Evolutionary conservation across 2,329 filamentous ascomycete species (phyloP).

Genomic region (Teratosphaeria zuluensis): DNA sequence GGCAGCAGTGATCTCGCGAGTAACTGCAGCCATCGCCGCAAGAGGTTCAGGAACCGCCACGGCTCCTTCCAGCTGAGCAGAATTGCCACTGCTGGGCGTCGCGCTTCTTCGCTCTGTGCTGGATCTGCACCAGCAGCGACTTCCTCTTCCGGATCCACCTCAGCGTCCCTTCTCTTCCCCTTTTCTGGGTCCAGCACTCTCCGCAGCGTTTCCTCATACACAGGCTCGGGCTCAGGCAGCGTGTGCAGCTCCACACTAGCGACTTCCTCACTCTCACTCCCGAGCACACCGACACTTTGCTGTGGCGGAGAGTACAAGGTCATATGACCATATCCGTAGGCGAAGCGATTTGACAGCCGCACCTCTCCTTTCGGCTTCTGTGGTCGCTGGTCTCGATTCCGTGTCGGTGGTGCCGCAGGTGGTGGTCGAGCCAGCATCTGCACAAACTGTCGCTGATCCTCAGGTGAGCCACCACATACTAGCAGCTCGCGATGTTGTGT

Average conservation of each 20-base stretch:
- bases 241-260: slow-evolving; percentile 24
- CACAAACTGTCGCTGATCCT: slow-evolving; percentile 22
- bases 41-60: slow-evolving; percentile 81
- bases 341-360: slow-evolving; percentile 24
- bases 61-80: slow-evolving; percentile 94
- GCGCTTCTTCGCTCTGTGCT: slow-evolving; percentile 2
- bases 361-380: slow-evolving; percentile 20
- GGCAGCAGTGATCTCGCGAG: slow-evolving; percentile 64
- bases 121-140: slow-evolving; percentile 1
- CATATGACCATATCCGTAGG: slow-evolving; percentile 26
- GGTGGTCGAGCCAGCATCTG: slow-evolving; percentile 19
- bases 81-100: slow-evolving; percentile 52
- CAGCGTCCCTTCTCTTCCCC: slow-evolving; percentile 9
- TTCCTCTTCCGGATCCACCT: slow-evolving; percentile 8
- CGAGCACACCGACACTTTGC: slow-evolving; percentile 16
- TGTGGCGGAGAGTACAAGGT: slow-evolving; percentile 23
- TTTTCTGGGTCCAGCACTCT: slow-evolving; percentile 10
- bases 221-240: slow-evolving; percentile 20
- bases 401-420: slow-evolving; percentile 13
- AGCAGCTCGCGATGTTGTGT: slow-evolving; percentile 22
- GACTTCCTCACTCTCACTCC: slow-evolving; percentile 24
- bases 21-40: slow-evolving; percentile 82
- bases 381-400: slow-evolving; percentile 14
- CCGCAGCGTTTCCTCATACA: slow-evolving; percentile 19
- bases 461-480: slow-evolving; percentile 23